Conservation (phyloP, 2,329 filamentous ascomycete species). For the Zopfia rhizophila region DNA sequence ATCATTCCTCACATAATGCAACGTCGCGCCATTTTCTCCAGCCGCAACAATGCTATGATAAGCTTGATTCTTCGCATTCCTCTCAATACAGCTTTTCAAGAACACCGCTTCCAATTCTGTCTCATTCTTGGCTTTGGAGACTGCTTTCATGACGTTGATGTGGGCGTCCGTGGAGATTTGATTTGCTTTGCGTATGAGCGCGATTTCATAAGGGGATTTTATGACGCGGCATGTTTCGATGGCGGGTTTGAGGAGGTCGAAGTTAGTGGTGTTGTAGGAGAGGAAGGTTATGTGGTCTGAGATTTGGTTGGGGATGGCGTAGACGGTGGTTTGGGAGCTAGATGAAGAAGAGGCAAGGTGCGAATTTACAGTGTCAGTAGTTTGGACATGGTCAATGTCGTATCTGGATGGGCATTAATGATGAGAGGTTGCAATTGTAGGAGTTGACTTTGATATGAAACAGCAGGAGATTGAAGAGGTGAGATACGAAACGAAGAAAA, state of each 20-base stretch:
- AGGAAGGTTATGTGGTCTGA: constrained; percentile 77
- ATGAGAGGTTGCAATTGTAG: not conserved
- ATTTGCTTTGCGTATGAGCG: constrained; percentile 83
- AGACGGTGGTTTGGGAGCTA: constrained; percentile 65
- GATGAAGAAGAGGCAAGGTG: constrained; percentile 68
- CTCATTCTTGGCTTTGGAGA: constrained; percentile 76
- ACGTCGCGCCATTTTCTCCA: constrained; percentile 81
- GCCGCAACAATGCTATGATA: constrained; percentile 88
- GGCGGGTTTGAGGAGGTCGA: constrained; percentile 65
- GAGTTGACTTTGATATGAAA: too few species aligned
- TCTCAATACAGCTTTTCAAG: constrained; percentile 77
- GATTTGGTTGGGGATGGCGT: constrained; percentile 82
- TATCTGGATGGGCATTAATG: constrained; percentile 34
- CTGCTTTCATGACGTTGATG: constrained; percentile 71
- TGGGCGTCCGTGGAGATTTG: constrained; percentile 82
- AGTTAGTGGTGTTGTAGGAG: constrained; percentile 73
- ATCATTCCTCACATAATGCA: constrained; percentile 79
- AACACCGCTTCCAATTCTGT: constrained; percentile 85
- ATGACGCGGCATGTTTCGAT: constrained; percentile 84
- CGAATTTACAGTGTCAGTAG: constrained; percentile 79
- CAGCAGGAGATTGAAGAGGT: not conserved
- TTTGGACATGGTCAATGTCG: constrained; percentile 74
- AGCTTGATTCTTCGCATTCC: constrained; percentile 82
- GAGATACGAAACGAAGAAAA: not conserved
- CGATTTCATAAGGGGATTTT: constrained; percentile 88